These are phyloP conservation scores for Acorus gramineus DNA, from an alignment of 106 monocot species.

Conservation along the genomic window DNA sequence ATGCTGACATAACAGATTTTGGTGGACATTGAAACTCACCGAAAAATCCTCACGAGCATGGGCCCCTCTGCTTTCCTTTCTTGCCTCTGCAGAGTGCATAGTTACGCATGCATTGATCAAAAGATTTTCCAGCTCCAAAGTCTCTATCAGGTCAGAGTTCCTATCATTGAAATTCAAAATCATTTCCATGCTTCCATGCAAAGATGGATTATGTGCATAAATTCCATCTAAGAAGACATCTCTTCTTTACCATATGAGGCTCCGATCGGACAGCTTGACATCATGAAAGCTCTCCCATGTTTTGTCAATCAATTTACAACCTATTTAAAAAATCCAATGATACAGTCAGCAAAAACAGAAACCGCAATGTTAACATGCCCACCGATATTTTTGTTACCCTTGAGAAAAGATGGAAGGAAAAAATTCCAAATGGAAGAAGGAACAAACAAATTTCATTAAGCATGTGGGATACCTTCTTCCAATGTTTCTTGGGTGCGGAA, in stretches of 20 bases:
- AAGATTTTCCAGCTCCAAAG: slow-evolving; percentile 91
- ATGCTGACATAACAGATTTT: too few species aligned
- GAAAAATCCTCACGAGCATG: slow-evolving; percentile 98
- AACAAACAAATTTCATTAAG: not conserved
- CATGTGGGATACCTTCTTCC: slow-evolving; percentile 59
- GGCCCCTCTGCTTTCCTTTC: slow-evolving; percentile 99
- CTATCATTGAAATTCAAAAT: slow-evolving; percentile 16
- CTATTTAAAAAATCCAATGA: slow-evolving; percentile 18
- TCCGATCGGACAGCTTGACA: slow-evolving; percentile 65
- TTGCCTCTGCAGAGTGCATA: slow-evolving; percentile 98
- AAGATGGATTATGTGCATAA: too few species aligned
- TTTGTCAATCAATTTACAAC: slow-evolving; percentile 77
- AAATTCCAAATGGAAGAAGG: not conserved
- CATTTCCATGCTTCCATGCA: not conserved
- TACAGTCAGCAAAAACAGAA: too few species aligned
- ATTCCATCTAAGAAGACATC: too few species aligned
- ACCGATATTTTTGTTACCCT: too few species aligned
- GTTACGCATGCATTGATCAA: slow-evolving; percentile 93
- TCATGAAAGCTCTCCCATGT: slow-evolving; percentile 78
- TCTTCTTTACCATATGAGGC: slow-evolving; percentile 65
- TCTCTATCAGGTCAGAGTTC: slow-evolving; percentile 95
- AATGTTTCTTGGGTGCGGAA: slow-evolving; percentile 94
- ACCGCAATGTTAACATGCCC: too few species aligned
- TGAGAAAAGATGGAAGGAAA: too few species aligned
- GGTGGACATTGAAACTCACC: slow-evolving; percentile 29